These are phyloP conservation scores for Dipteronia dyeriana DNA, from an alignment of 345 rosid genomes.

Conservation along the genomic window DNA sequence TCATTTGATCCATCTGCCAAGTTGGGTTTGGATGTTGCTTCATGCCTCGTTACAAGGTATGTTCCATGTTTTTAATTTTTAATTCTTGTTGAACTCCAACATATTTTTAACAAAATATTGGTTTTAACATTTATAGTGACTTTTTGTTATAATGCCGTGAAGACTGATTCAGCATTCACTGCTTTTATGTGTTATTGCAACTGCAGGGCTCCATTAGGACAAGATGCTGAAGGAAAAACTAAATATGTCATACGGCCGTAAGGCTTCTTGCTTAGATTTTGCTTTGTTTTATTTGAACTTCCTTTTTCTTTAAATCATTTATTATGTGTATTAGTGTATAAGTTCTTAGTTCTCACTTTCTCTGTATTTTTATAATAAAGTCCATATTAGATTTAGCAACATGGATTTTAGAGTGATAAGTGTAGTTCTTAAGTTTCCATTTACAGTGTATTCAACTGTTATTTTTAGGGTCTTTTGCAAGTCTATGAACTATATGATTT, in stretches of 20 bases:
- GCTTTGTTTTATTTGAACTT: constrained; percentile 1
- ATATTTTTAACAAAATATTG: not conserved
- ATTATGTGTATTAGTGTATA: not conserved
- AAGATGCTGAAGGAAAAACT: constrained; percentile 79
- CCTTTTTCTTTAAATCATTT: not conserved
- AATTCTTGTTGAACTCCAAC: not conserved
- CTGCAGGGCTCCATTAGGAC: constrained; percentile 82
- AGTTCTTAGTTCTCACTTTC: not conserved
- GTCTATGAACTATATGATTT: not conserved
- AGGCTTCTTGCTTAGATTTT: constrained; percentile 38
- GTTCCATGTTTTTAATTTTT: constrained; percentile 8
- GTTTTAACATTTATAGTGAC: not conserved
- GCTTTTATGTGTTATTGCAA: constrained; percentile 20
- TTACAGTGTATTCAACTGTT: not conserved
- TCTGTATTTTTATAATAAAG: not conserved
- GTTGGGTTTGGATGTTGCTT: constrained; percentile 87
- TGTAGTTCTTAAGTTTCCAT: not conserved
- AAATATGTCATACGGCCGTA: constrained; percentile 93
- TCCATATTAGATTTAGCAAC: not conserved
- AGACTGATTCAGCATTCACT: not conserved
- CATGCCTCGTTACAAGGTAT: constrained; percentile 88
- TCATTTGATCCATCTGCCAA: constrained; percentile 78
- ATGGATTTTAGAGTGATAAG: not conserved
- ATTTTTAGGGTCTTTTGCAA: not conserved
- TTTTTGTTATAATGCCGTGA: not conserved